phyloP scores from a whole-genome alignment of 1,284 basidiomycete genomes.

The Porogramme epimiltina region DNA sequence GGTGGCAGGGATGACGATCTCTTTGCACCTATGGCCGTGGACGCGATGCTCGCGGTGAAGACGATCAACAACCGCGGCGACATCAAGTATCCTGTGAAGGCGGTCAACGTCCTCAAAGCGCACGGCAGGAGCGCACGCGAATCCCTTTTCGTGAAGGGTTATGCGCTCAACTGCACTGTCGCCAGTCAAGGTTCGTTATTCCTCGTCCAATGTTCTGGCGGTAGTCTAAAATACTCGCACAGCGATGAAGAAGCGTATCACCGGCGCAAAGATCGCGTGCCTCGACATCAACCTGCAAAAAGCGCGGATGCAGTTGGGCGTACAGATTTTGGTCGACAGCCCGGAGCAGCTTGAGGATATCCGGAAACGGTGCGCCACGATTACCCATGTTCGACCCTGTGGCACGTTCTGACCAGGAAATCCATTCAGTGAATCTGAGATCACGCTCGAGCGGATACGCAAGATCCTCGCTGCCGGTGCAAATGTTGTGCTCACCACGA shows the following conservation, averaged over 20 bases:
- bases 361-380: constrained; percentile 84
- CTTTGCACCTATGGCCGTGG: constrained; percentile 98
- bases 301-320: constrained; percentile 96
- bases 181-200: constrained; percentile 85
- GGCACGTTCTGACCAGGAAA: background rate
- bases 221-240: background rate
- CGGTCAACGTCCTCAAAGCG: constrained; percentile 99
- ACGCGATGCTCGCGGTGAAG: constrained; percentile 98
- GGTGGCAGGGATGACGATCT: constrained; percentile 85
- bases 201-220: background rate
- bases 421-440: constrained; percentile 83
- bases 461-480: constrained; percentile 97
- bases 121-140: constrained; percentile 97
- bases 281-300: constrained; percentile 99
- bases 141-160: constrained; percentile 94
- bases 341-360: constrained; percentile 98
- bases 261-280: constrained; percentile 96
- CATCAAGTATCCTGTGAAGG: constrained; percentile 99
- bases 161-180: constrained; percentile 98
- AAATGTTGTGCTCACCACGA: constrained; percentile 97
- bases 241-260: constrained; percentile 98
- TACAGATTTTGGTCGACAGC: constrained; percentile 97
- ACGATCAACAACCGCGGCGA: constrained; percentile 95
- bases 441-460: constrained; percentile 93
- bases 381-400: constrained; percentile 12